These are phyloP conservation scores for Avena insularis DNA, from an alignment of 176 grass and related monocot species.

Conservation along the genomic window DNA sequence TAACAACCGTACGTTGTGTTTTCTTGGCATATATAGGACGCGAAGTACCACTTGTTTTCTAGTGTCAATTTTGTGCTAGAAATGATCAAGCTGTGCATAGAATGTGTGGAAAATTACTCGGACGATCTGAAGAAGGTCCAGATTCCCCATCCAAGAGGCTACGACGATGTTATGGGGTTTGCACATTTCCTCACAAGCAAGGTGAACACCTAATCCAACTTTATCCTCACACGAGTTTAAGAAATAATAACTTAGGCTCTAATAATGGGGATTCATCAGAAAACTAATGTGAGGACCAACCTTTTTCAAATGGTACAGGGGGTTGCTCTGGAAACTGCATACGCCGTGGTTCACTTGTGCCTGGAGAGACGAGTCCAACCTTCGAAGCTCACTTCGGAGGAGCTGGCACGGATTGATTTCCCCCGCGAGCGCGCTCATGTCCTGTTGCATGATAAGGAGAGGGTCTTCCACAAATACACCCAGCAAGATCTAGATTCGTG, in stretches of 20 bases:
- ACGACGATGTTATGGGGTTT: slow-evolving; percentile 11
- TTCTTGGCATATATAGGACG: neutral
- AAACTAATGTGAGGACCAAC: neutral
- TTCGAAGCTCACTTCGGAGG: slow-evolving; percentile 8
- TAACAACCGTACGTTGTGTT: neutral
- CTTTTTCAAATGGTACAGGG: neutral
- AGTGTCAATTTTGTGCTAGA: neutral
- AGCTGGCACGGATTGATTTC: slow-evolving; percentile 1
- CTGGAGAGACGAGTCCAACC: slow-evolving; percentile 21
- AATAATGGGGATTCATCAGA: neutral
- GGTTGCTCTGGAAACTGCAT: slow-evolving; percentile 11
- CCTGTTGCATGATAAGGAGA: neutral
- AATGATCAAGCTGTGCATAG: slow-evolving; percentile 7
- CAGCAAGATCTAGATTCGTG: neutral
- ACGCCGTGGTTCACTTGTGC: slow-evolving; percentile 18
- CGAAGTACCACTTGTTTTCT: slow-evolving; percentile 34
- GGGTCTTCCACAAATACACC: neutral
- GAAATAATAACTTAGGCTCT: neutral
- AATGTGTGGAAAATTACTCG: neutral
- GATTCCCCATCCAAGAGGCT: slow-evolving; percentile 16
- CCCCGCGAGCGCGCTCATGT: slow-evolving; percentile 3
- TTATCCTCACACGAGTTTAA: neutral
- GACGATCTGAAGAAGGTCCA: neutral
- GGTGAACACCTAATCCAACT: neutral
- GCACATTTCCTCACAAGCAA: slow-evolving; percentile 23